These are phyloP conservation scores for Scytalidium lignicola DNA, from an alignment of 2,329 filamentous ascomycete species.

Conservation along the genomic window DNA sequence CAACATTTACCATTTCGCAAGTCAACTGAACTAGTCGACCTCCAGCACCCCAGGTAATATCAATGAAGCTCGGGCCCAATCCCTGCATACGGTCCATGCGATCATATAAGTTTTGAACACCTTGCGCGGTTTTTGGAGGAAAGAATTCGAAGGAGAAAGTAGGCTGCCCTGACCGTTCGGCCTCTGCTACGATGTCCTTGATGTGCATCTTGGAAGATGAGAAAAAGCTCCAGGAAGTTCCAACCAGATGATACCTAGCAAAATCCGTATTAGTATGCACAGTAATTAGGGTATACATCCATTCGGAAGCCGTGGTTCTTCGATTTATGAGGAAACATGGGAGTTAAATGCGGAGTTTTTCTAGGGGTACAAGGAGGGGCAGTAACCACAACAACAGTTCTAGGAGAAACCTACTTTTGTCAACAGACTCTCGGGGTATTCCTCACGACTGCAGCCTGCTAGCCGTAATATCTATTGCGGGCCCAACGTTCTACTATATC, in stretches of 20 bases:
- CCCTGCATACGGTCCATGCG: constrained; percentile 99
- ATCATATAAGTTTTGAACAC: constrained; percentile 98
- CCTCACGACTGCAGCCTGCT: constrained; percentile 24
- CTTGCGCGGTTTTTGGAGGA: constrained; percentile 93
- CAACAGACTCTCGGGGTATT: constrained; percentile 5
- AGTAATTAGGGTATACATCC: too few relatives aligned
- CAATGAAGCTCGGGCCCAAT: constrained; percentile 90
- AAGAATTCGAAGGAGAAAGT: constrained; percentile 99
- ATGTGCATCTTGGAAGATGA: constrained; percentile 73
- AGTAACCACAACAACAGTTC: neutral
- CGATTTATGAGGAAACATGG: neutral
- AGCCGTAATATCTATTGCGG: constrained; percentile 39
- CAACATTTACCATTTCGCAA: constrained; percentile 94
- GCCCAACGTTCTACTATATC: constrained; percentile 45
- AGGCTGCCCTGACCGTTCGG: constrained; percentile 71
- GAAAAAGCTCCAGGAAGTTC: neutral
- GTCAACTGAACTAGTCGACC: constrained; percentile 87
- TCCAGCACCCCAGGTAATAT: constrained; percentile 97
- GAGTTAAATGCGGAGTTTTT: neutral
- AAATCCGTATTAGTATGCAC: too few relatives aligned
- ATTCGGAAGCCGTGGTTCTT: too few relatives aligned
- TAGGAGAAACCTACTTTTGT: constrained; percentile 1
- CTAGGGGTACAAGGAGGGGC: constrained; percentile 3
- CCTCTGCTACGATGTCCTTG: constrained; percentile 80
- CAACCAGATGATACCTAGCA: neutral